Evolutionary conservation across 2,329 filamentous ascomycete species (phyloP), one percentile per base, ranked within the genome.

Genomic region (Ceratocystis diversiconidia): DNA sequence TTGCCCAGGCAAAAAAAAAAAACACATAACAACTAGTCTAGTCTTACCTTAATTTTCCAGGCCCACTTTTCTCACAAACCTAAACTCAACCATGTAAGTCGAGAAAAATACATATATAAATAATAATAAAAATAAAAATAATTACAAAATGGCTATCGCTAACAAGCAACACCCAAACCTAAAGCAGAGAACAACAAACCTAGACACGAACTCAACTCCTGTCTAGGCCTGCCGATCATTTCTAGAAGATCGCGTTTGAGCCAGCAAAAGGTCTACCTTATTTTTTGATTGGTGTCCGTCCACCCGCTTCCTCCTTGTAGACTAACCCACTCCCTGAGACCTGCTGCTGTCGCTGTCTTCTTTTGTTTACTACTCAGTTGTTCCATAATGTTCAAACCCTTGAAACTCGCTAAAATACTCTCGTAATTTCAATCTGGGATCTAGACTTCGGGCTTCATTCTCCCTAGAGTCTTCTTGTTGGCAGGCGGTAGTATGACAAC

Each of bases 381-480:
- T 65, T 60, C 63, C 63, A 60, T 65, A 59, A 55, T 50, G 44
- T 32, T 6, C 55, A 61, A 55, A 65, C 73, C 77, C 77, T 79
- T 81, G 78, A 82, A 82, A 82, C 80, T 76, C 77, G 76, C 78
- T 79, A 79, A 75, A 70, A 71, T 70, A 73, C 73, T 75, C 75
- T 74, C 71, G 73, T 74, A 79, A 79, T 78, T 77, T 81, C 8
- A 17, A n/a, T 57, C 25, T 30, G 6, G 28, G 52, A 30, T 59
- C 32, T 15, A 30, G 52, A 17, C 28, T 30, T 59, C n/a, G 17
- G 17, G 46, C n/a, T 50, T 50, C 22, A 7, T 50, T 19, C 6
- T 50, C n/a, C 46, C 17, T 22, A 3, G 46, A 22, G 46, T 50
- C n/a, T 73, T 71, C 73, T 69, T 71, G 77, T 50, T 59, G 52